These are phyloP conservation scores for Atkinsonella hypoxylon DNA, from an alignment of 2,329 filamentous ascomycete genomes.

Conservation along the genomic window DNA sequence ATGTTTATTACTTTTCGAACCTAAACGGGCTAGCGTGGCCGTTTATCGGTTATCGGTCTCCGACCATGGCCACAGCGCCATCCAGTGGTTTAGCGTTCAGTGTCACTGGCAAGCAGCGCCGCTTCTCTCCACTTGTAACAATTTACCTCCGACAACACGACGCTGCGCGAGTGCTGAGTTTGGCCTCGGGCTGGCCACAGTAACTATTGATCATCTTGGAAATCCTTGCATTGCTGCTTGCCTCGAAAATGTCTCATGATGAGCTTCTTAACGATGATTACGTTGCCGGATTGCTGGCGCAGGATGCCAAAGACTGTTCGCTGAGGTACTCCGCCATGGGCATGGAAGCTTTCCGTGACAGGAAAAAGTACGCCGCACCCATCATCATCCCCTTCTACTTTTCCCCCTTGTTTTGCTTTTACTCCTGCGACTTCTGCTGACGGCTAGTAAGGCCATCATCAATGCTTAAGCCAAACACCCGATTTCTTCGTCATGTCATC, in stretches of 20 bases:
- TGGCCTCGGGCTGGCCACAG: not conserved
- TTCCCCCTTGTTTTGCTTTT: not conserved
- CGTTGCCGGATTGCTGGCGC: conserved; percentile 64
- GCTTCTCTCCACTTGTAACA: not conserved
- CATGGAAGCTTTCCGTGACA: conserved; percentile 40
- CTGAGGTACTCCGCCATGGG: conserved; percentile 65
- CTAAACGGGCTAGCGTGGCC: conserved; percentile 6
- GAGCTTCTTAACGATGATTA: conserved; percentile 61
- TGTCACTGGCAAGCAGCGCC: not conserved
- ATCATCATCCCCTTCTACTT: no score
- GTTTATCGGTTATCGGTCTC: conserved; percentile 2
- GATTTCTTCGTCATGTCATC: conserved; percentile 80
- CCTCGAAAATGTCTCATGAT: conserved; percentile 27
- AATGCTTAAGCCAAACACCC: conserved; percentile 79
- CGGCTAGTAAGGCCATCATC: conserved; percentile 40
- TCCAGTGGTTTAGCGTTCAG: no score
- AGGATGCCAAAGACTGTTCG: conserved; percentile 65
- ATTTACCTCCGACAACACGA: not conserved
- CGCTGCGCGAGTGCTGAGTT: not conserved
- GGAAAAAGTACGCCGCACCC: conserved; percentile 33
- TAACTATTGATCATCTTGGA: not conserved
- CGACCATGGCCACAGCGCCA: no score
- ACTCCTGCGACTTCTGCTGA: not conserved
- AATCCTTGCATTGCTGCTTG: not conserved
- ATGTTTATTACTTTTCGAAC: conserved; percentile 8